Evolutionary conservation across 768 basidiomycete genomes (phyloP), one percentile per base, ranked within the genome.

Genomic region (Clitopilus passeckerianus): DNA sequence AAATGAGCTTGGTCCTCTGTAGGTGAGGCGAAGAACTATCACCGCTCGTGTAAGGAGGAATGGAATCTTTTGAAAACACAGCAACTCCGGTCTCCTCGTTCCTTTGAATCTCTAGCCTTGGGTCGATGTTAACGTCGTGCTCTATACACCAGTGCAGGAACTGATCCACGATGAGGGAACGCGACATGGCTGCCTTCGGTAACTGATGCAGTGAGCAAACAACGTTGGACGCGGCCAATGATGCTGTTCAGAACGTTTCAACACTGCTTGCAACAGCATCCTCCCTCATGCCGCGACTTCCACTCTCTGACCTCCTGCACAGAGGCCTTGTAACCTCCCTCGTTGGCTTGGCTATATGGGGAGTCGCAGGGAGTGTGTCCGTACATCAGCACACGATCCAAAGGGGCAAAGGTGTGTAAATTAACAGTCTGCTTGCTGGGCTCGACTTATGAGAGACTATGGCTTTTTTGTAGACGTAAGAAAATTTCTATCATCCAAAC

Each of bases 321-420:
- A 73, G 85, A 65, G 78, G 78, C 4, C 69, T 85, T n/a, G 79
- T 85, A 16, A 79, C 78, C 61, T 77, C 81, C 16, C 75, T 85
- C 7, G 77, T 80, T 3, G 83, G 79, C 0, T 65, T 86, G 8
- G 77, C 80, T 30, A 76, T 77, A 1, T 84, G 79, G 71, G 83
- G 82, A 5, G 68, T 84, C n/a, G 78, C 72, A 23, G 77, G 82
- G 66, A 81, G 83, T 20, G 75, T 81, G 35, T 66, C 75, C 23
- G 76, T 84, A 4, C 86, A 88, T 67, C 74, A 72, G 22, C 78
- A 85, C 53, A 84, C 83, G 3, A 69, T 87, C 61, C 73, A 74
- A 54, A 74, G 78, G 57, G 83, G 83, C 57, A 75, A 77, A 82
- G 85, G 86, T 85, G 68, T 59, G 81, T 54, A 52, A 6, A 1